A percentile compares a stretch with the other conserved stretches of the same genome.
Evolutionary conservation across 2,329 filamentous ascomycete genomes (phyloP).

Genomic region (Tothia fuscella): DNA sequence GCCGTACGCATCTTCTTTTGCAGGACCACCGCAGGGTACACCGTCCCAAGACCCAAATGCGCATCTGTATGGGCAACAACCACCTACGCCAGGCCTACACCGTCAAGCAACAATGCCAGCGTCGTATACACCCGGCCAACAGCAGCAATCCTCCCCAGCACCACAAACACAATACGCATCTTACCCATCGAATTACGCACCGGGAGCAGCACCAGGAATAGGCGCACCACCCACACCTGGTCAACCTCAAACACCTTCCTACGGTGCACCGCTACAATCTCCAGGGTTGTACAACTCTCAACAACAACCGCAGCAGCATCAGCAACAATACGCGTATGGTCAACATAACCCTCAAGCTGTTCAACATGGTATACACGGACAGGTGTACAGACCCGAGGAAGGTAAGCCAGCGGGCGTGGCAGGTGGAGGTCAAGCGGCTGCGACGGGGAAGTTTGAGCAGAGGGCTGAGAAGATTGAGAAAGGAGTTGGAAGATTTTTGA

Average conservation of each 20-base stretch:
- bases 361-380: constrained; percentile 44
- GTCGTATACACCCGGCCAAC: constrained; percentile 4
- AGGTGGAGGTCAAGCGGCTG: constrained; percentile 14
- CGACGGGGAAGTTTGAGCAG: constrained; percentile 47
- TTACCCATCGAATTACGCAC: constrained; percentile 5
- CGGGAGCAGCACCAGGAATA: neutral
- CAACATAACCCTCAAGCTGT: neutral
- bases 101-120: constrained; percentile 7
- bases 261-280: constrained; percentile 8
- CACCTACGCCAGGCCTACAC: constrained; percentile 9
- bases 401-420: constrained; percentile 9
- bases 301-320: constrained; percentile 11
- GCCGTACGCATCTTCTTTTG: constrained; percentile 22
- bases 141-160: neutral
- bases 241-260: neutral
- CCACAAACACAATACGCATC: constrained; percentile 3
- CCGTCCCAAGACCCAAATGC: constrained; percentile 22
- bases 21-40: constrained; percentile 23
- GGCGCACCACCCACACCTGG: constrained; percentile 6
- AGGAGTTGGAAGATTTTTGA: constrained; percentile 59
- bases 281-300: constrained; percentile 10
- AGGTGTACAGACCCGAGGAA: constrained; percentile 29
- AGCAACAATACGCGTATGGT: constrained; percentile 1
- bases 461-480: constrained; percentile 56
- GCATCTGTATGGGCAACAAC: constrained; percentile 12